Conservation (phyloP, 768 basidiomycete genomes). For the Collybia mongolica region DNA sequence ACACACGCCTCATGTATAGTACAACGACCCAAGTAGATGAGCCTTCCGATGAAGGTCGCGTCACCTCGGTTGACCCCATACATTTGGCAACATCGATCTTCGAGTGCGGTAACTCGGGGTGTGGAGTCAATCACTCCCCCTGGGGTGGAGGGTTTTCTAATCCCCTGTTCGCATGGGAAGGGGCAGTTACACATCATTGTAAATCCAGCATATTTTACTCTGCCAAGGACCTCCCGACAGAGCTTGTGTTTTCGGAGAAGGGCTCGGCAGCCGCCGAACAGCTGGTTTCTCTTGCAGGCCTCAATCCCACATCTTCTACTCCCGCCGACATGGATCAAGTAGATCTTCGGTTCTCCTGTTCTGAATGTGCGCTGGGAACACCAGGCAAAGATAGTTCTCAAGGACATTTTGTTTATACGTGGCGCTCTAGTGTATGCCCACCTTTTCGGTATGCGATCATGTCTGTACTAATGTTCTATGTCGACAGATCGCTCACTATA, state of each 20-base stretch:
- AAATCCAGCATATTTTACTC: background rate
- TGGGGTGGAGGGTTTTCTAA: background rate
- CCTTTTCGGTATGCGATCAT: background rate
- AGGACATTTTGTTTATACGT: constrained; percentile 1
- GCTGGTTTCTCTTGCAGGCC: constrained; percentile 4
- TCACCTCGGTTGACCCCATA: constrained; percentile 1
- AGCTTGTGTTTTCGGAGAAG: background rate
- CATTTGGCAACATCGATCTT: constrained; percentile 10
- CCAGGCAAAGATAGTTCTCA: background rate
- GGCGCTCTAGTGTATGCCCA: constrained; percentile 14
- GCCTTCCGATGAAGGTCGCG: too few relatives aligned
- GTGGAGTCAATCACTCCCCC: background rate
- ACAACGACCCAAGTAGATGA: too few relatives aligned
- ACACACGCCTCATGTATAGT: too few relatives aligned
- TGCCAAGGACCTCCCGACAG: background rate
- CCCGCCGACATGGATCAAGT: constrained; percentile 8
- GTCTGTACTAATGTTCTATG: background rate
- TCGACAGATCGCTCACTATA: constrained; percentile 4
- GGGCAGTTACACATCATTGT: constrained; percentile 2
- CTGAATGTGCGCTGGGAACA: too few relatives aligned
- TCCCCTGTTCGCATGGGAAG: constrained; percentile 11
- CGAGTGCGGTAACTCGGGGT: background rate
- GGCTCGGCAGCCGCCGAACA: constrained; percentile 1
- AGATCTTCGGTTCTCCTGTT: constrained; percentile 5
- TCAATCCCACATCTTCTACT: constrained; percentile 4